These are phyloP conservation scores for Diaporthe sp. DNA, from an alignment of 2,329 filamentous ascomycete genomes.

Conservation along the genomic window DNA sequence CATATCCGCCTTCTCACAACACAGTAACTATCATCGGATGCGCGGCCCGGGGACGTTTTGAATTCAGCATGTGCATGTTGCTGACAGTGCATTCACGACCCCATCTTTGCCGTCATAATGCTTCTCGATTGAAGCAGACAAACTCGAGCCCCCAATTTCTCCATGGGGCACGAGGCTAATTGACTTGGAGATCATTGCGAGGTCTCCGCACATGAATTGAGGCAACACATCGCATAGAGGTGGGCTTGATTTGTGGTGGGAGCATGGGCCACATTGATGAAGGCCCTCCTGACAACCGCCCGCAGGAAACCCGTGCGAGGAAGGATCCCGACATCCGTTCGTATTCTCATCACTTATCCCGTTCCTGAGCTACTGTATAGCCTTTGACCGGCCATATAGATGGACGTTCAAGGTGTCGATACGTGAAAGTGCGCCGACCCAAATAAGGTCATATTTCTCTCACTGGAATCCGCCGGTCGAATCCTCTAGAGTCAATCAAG, in stretches of 20 bases:
- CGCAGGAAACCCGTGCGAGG: background rate
- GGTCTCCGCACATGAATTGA: too few species aligned
- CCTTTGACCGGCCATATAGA: background rate
- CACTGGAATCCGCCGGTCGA: background rate
- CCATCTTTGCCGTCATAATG: background rate
- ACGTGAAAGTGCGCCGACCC: background rate
- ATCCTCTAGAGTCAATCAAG: background rate
- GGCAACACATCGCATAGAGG: background rate
- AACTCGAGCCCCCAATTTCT: background rate
- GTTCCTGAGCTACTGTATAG: background rate
- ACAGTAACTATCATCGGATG: background rate
- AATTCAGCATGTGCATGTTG: background rate
- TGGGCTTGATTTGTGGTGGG: background rate
- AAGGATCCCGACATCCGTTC: background rate
- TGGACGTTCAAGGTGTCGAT: background rate
- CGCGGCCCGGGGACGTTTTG: background rate
- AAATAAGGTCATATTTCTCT: background rate
- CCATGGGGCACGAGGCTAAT: too few species aligned
- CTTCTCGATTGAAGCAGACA: background rate
- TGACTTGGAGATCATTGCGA: background rate
- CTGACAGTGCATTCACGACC: background rate
- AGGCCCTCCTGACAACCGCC: background rate
- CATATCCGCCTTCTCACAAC: background rate
- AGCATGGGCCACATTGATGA: background rate
- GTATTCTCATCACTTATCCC: background rate